Evolutionary conservation across 2,329 filamentous ascomycete genomes (phyloP).

Genomic region (Claviceps fusiformis): DNA sequence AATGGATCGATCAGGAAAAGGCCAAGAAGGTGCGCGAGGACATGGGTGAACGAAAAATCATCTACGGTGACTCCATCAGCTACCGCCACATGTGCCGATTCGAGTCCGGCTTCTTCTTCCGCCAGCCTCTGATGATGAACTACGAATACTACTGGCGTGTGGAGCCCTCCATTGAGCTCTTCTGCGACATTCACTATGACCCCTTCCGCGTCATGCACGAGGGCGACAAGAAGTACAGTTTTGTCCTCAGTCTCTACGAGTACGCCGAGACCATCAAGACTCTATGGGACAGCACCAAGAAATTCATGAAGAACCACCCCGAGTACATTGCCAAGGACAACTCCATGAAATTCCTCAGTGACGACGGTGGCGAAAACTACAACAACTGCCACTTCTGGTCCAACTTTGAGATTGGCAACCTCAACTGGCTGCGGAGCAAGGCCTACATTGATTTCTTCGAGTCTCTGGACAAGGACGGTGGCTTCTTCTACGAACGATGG

Average conservation of each 20-base stretch:
- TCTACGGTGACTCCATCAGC: conserved; percentile 92
- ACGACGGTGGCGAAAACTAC: conserved; percentile 82
- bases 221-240: conserved; percentile 96
- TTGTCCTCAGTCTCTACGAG: conserved; percentile 89
- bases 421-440: conserved; percentile 84
- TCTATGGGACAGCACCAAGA: conserved; percentile 88
- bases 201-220: conserved; percentile 95
- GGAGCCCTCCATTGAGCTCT: conserved; percentile 91
- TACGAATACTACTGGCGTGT: conserved; percentile 99
- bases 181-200: conserved; percentile 90
- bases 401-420: conserved; percentile 93
- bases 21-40: conserved; percentile 83
- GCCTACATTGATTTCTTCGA: conserved; percentile 87
- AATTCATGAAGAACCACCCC: conserved; percentile 81
- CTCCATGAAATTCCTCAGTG: conserved; percentile 80
- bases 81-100: conserved; percentile 99
- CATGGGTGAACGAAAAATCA: conserved; percentile 89
- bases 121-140: conserved; percentile 80
- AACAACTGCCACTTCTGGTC: conserved; percentile 99
- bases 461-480: conserved; percentile 74
- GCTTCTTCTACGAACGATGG: conserved; percentile 99
- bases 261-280: conserved; percentile 94
- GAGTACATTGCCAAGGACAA: conserved; percentile 78
- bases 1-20: conserved; percentile 90
- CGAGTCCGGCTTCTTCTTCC: conserved; percentile 99